These are phyloP conservation scores for Globisporangium ultimum DNA, from an alignment of 352 stramenopile genomes.

Conservation along the genomic window DNA sequence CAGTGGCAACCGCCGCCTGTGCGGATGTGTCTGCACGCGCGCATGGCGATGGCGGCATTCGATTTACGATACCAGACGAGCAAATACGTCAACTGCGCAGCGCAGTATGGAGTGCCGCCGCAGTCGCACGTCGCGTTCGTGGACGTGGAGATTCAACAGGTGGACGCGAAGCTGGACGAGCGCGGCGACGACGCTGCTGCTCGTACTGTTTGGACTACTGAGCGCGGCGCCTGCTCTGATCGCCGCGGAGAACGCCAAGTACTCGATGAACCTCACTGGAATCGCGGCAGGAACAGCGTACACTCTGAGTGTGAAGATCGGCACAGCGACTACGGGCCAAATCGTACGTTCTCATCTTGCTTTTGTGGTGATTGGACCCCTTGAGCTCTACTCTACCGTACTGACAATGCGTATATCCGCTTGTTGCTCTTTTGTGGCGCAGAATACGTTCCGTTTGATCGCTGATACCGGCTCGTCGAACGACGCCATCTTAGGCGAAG, in stretches of 20 bases:
- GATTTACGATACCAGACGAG: too few species aligned
- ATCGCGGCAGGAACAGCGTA: conserved; percentile 35
- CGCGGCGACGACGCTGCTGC: not conserved
- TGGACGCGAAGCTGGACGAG: not conserved
- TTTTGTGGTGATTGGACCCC: not conserved
- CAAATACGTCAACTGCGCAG: too few species aligned
- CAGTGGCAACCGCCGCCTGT: not conserved
- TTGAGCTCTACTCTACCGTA: not conserved
- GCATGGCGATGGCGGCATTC: not conserved
- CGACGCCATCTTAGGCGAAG: conserved; percentile 55
- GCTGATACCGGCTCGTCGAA: conserved; percentile 85
- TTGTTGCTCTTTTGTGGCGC: not conserved
- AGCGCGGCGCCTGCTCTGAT: not conserved
- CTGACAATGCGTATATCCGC: not conserved
- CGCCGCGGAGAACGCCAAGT: conserved; percentile 23
- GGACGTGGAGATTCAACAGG: not conserved
- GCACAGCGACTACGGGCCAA: conserved; percentile 14
- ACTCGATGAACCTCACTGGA: conserved; percentile 30
- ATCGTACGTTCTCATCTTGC: conserved; percentile 11
- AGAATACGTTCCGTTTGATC: conserved; percentile 79
- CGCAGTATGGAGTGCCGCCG: not conserved
- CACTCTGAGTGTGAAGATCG: conserved; percentile 27
- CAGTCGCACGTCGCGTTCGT: not conserved
- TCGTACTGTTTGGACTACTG: not conserved
- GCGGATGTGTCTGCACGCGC: conserved; percentile 3